Evolutionary conservation across 2,329 filamentous ascomycete species (phyloP), one percentile per base, ranked within the genome.

Genomic region (Penicillium sp.): DNA sequence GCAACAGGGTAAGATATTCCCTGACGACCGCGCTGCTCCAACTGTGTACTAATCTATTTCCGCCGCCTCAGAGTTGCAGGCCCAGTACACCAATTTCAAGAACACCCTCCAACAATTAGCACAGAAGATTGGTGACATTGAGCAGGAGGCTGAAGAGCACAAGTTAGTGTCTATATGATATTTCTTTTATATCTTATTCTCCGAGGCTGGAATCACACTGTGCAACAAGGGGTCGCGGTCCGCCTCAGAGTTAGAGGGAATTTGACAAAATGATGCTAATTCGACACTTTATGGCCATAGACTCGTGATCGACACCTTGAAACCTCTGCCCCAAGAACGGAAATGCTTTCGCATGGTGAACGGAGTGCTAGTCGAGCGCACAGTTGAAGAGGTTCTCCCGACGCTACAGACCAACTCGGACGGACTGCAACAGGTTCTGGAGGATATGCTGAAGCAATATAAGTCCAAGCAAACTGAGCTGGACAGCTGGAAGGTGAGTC

Each of bases 301-400:
- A 77, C 90, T 98, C 64, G 95, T 99, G 33, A 85, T 98, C 51
- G 93, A 98, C 72, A 98, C 93, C 3, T 80, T 99, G 62, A 85
- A 89, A 58, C 93, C 93, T 46, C 84, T 98, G 25, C 83, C 91
- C 1, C 84, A 83, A 62, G 90, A 96, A 65, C 90, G 95, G 69
- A 99, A 97, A 80, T 98, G 93, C 79, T 99, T 98, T 79, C 93
- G 95, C 67, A 92, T 99, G 85, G 96, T 99, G 75, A 98, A 99
- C 75, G 95, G 95, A 46, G 93, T 98, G 25, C 81, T 99, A 57
- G 91, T 96, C 53, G 95, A 99, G 80, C 85, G 93, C 67, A 98
- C 93, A 16, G 91, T 99, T 66, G 84, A 92, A 75, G 95, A 98
- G 75, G 91, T 99, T 13, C 83, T 96, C 54, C 95, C 95, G 6